Evolutionary conservation across 345 rosid genomes (phyloP).

Genomic region (Syzygium jambos): DNA sequence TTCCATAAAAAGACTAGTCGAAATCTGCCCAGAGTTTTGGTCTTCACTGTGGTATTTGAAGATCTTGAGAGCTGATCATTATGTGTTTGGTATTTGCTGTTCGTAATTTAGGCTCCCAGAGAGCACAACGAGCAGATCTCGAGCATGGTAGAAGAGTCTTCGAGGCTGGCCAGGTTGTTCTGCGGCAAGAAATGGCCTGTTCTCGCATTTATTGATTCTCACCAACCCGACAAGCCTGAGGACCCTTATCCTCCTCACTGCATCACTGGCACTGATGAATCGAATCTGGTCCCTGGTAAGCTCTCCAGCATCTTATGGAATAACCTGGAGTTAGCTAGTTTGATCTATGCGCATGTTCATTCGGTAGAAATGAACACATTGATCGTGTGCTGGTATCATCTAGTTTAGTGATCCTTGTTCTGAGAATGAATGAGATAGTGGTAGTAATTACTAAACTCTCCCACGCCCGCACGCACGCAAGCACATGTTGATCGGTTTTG

Average conservation of each 20-base stretch:
- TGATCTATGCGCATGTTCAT: not conserved
- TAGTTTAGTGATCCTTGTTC: not conserved
- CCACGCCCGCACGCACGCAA: not conserved
- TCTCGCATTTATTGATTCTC: slow-evolving; percentile 27
- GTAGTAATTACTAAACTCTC: not conserved
- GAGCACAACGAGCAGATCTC: slow-evolving; percentile 19
- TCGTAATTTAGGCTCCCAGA: slow-evolving; percentile 19
- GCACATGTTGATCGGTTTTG: not conserved
- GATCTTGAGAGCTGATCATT: not conserved
- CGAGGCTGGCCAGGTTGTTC: slow-evolving; percentile 15
- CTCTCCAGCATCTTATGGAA: not conserved
- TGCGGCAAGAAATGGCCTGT: slow-evolving; percentile 28
- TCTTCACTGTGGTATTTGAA: not conserved
- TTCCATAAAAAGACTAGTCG: not conserved
- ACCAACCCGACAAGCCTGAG: slow-evolving; percentile 28
- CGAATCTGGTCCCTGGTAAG: slow-evolving; percentile 27
- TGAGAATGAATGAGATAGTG: not conserved
- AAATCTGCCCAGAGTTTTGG: not conserved
- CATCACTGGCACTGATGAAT: slow-evolving; percentile 26
- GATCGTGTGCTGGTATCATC: not conserved
- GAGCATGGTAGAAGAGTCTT: slow-evolving; percentile 19
- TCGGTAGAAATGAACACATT: not conserved
- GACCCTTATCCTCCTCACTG: slow-evolving; percentile 36
- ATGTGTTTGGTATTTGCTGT: not conserved
- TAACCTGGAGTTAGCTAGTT: not conserved